Conservation (phyloP, 148 eudicot genomes). For the Gaultheria prostrata region DNA sequence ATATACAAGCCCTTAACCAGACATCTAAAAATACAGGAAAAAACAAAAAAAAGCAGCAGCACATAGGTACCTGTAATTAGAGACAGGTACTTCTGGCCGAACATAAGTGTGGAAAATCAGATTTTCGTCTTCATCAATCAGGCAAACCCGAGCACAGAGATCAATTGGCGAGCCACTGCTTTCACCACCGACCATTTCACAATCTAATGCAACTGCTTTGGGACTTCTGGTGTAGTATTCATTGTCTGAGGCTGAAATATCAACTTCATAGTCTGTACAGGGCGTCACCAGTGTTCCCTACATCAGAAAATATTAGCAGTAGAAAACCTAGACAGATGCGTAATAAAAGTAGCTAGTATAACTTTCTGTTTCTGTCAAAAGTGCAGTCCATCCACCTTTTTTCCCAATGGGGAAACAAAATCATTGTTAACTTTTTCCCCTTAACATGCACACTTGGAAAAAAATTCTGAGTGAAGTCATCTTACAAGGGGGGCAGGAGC, state of each 20-base stretch:
- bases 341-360: neutral
- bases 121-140: conserved; percentile 67
- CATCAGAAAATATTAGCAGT: conserved; percentile 9
- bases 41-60: neutral
- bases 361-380: too few relatives aligned
- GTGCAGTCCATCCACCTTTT: neutral
- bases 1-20: neutral
- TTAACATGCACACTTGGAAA: neutral
- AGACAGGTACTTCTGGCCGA: conserved; percentile 60
- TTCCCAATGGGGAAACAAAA: neutral
- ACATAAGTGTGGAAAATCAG: conserved; percentile 69
- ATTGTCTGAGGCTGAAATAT: conserved; percentile 17
- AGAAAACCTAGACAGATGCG: neutral
- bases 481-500: conserved; percentile 58
- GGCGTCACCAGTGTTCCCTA: conserved; percentile 42
- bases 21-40: neutral
- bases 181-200: conserved; percentile 93
- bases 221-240: conserved; percentile 13
- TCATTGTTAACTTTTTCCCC: neutral
- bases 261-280: conserved; percentile 18
- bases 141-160: conserved; percentile 78
- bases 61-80: conserved; percentile 59
- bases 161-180: conserved; percentile 62
- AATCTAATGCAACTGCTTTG: conserved; percentile 62
- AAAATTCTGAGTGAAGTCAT: conserved; percentile 14